These are phyloP conservation scores for Flammula alnicola DNA, from an alignment of 1,284 basidiomycete genomes.

Conservation along the genomic window DNA sequence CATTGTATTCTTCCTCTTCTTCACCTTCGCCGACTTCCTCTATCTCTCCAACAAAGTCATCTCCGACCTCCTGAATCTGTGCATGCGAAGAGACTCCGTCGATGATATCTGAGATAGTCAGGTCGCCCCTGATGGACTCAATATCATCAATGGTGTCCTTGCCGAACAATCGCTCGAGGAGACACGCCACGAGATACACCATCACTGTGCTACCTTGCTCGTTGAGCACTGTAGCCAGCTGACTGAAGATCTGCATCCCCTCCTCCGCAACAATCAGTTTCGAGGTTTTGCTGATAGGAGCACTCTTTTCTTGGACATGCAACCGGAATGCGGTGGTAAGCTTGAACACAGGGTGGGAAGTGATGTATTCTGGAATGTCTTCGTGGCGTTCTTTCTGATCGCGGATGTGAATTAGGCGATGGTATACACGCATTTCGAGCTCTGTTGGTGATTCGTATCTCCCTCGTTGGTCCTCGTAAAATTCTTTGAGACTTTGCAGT, in stretches of 20 bases:
- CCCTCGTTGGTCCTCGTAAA: constrained; percentile 85
- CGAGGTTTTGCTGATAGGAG: constrained; percentile 72
- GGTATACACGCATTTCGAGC: constrained; percentile 95
- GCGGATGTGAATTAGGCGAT: constrained; percentile 89
- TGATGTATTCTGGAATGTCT: constrained; percentile 77
- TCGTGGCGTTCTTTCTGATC: constrained; percentile 84
- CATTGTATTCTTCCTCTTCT: constrained; percentile 18
- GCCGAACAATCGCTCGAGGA: constrained; percentile 74
- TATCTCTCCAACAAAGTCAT: constrained; percentile 18
- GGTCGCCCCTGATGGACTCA: constrained; percentile 68
- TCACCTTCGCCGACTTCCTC: constrained; percentile 2
- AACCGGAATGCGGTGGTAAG: constrained; percentile 82
- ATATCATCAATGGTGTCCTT: constrained; percentile 76
- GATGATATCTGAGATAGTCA: constrained; percentile 75
- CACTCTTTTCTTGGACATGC: constrained; percentile 82
- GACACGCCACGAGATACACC: constrained; percentile 78
- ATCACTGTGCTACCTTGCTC: constrained; percentile 66
- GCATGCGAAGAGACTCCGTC: constrained; percentile 62
- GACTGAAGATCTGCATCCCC: constrained; percentile 71
- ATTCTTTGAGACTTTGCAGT: constrained; percentile 89
- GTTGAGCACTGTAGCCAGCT: constrained; percentile 57
- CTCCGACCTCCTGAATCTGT: constrained; percentile 23
- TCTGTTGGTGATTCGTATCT: constrained; percentile 78
- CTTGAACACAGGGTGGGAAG: constrained; percentile 77
- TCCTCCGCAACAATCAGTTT: constrained; percentile 61